Conservation (phyloP, 208 protist species). For the Acanthamoeba healyi region DNA sequence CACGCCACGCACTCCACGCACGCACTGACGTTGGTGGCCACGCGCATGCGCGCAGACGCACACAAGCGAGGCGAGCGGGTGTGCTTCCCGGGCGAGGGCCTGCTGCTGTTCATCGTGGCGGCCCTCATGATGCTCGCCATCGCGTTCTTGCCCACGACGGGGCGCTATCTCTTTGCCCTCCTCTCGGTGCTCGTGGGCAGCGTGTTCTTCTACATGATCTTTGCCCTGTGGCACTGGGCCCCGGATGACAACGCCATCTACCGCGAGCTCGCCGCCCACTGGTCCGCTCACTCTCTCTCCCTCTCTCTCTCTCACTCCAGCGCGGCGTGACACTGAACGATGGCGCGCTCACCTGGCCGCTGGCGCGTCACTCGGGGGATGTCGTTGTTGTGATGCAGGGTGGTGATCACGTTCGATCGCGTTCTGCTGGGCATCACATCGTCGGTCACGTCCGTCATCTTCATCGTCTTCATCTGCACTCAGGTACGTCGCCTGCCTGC, state of each 20-base stretch:
- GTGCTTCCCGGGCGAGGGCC: conserved; percentile 47
- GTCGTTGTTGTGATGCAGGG: neutral
- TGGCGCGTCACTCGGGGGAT: too few relatives aligned
- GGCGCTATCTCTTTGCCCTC: conserved; percentile 29
- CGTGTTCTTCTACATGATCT: neutral
- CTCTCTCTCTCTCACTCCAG: neutral
- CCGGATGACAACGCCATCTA: neutral
- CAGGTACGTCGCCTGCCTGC: neutral
- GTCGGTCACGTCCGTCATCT: conserved; percentile 55
- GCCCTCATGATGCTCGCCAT: conserved; percentile 33
- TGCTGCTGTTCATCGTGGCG: neutral
- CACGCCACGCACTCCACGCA: neutral
- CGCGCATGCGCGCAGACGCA: too few relatives aligned
- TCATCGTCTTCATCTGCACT: conserved; percentile 43
- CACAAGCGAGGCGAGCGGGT: conserved; percentile 27
- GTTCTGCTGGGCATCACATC: conserved; percentile 39
- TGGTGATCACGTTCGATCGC: conserved; percentile 56
- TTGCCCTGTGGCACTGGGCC: conserved; percentile 17
- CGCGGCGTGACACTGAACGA: too few relatives aligned
- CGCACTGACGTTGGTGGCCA: neutral
- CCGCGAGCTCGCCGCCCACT: neutral
- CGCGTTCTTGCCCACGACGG: neutral
- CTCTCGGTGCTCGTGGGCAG: neutral
- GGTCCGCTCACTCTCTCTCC: neutral
- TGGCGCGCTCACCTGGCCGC: too few relatives aligned